Conservation (phyloP, 371 early-diverging fungal species). For the Paraphysoderma sedebokerense region DNA sequence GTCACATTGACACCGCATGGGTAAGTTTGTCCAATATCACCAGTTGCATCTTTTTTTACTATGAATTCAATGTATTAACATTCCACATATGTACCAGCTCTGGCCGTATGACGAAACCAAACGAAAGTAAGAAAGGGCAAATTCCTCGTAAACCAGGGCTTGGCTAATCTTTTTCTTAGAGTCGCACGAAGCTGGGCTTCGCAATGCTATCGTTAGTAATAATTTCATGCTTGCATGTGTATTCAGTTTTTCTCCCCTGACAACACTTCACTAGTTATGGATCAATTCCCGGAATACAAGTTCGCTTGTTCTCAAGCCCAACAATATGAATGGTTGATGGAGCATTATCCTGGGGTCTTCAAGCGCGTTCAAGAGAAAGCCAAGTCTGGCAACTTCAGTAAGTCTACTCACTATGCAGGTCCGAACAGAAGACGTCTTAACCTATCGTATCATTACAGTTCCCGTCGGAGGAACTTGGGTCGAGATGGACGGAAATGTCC, state of each 20-base stretch:
- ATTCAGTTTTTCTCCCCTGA: too few species aligned
- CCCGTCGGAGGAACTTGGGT: slow-evolving; percentile 96
- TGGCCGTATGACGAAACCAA: slow-evolving; percentile 95
- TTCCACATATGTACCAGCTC: too few species aligned
- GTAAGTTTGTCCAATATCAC: slow-evolving; percentile 30
- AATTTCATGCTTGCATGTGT: too few species aligned
- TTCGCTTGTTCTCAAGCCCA: slow-evolving; percentile 91
- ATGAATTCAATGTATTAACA: background rate
- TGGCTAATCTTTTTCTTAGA: slow-evolving; percentile 1
- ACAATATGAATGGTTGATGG: slow-evolving; percentile 83
- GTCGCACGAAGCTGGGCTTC: slow-evolving; percentile 81
- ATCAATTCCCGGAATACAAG: slow-evolving; percentile 64
- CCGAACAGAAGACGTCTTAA: too few species aligned
- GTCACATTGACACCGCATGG: slow-evolving; percentile 56
- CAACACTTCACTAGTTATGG: slow-evolving; percentile 27
- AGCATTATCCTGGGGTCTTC: slow-evolving; percentile 68
- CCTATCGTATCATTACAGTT: too few species aligned
- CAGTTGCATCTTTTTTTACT: slow-evolving; percentile 6
- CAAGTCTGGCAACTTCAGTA: slow-evolving; percentile 62
- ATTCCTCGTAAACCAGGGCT: background rate
- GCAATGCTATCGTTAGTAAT: slow-evolving; percentile 44
- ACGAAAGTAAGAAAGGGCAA: slow-evolving; percentile 41
- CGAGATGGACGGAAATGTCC: slow-evolving; percentile 95
- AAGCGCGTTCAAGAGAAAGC: slow-evolving; percentile 46
- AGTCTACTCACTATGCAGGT: too few species aligned